Evolutionary conservation across 139 green algal species (phyloP), one percentile per base, ranked within the genome.

Genomic region (Pycnococcus provasolii): DNA sequence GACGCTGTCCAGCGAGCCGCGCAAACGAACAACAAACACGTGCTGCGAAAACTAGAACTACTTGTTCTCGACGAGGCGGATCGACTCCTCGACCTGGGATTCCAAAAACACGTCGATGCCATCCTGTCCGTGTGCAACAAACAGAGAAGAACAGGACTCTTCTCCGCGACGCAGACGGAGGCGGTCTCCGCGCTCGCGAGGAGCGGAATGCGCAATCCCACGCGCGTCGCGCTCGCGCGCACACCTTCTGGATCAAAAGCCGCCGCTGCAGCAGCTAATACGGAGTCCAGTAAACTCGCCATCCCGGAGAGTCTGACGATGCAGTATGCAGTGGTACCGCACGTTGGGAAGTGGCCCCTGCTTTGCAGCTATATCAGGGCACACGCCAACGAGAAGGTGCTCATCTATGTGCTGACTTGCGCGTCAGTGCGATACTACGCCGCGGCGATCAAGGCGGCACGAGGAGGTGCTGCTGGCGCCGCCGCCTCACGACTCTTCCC

Each of bases 11-110:
- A 85, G 68, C 78, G 87, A 26, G 26, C 26, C 26, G 26, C 26
- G 26, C 26, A 26, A 26, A 26, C 26, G 26, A 26, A 26, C 26
- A 26, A 26, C 26, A 26, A 26, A 26, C 26, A 26, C 26, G 26
- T 26, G 26, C 26, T 26, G 26, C 26, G 26, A 26, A 26, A 26
- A 54, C 51, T 77, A 42, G 77, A 95, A 77, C 81, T 95, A 13
- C 79, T 97, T 15, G 83, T 98, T 6, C 79, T 98, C 53, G 93
- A 98, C 76, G 92, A 98, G 78, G 92, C 93, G 2, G 91, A 99
- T 66, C 67, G 93, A 6, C 74, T 97, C 68, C 72, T 98, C 55
- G 88, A 96, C 68, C 95, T 96, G 88, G 89, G 89, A 3, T 97
- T 97, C 73, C 76, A 85, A 62, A 45, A 42, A 9, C 72, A 87